These are phyloP conservation scores for Steccherinum ochraceum DNA, from an alignment of 768 basidiomycete species.

Conservation along the genomic window DNA sequence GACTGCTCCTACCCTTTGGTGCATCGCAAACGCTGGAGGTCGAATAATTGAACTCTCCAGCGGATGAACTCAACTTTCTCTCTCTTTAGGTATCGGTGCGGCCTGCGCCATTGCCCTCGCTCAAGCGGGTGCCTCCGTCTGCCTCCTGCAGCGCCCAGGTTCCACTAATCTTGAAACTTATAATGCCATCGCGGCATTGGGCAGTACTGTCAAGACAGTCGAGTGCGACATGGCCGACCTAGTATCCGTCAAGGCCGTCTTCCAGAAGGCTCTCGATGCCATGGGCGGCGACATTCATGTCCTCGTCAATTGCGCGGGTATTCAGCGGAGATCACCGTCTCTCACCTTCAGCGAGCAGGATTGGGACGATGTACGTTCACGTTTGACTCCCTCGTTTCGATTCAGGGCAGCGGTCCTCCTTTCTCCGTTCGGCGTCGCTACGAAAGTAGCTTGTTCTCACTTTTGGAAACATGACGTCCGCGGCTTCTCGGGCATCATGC, in stretches of 20 bases:
- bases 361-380: conserved; percentile 62
- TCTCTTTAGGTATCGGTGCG: conserved; percentile 42
- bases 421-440: too few species aligned
- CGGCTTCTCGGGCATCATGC: neutral
- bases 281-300: conserved; percentile 53
- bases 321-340: conserved; percentile 53
- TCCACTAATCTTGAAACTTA: conserved; percentile 29
- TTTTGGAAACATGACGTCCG: conserved; percentile 2
- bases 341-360: conserved; percentile 59
- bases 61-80: conserved; percentile 8
- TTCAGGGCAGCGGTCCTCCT: too few species aligned
- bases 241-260: conserved; percentile 41
- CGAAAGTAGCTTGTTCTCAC: too few species aligned
- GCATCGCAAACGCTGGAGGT: neutral
- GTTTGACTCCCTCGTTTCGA: too few species aligned
- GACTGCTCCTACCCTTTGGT: neutral
- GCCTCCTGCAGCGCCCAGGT: conserved; percentile 38
- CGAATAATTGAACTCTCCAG: too few species aligned
- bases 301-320: conserved; percentile 67
- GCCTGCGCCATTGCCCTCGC: conserved; percentile 50
- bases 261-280: conserved; percentile 39
- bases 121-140: conserved; percentile 46
- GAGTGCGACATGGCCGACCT: conserved; percentile 53
- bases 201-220: conserved; percentile 33
- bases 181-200: conserved; percentile 30